Conservation (phyloP, 2,329 filamentous ascomycete species). For the Trichoderma atrobrunneum region DNA sequence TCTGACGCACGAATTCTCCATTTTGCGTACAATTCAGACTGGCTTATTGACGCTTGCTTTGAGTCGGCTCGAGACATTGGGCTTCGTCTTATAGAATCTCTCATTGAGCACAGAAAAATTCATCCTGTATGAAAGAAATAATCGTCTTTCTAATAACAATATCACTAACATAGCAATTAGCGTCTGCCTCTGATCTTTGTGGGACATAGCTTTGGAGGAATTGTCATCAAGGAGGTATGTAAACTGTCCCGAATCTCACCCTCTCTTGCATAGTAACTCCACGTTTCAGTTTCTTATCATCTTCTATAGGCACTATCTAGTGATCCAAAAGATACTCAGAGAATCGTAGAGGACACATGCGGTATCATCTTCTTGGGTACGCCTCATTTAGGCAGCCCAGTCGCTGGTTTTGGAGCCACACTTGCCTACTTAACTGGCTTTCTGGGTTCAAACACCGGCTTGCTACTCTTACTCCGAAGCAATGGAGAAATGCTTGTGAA, state of each 20-base stretch:
- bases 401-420: slow-evolving; percentile 9
- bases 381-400: slow-evolving; percentile 20
- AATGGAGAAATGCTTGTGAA: slow-evolving; percentile 8
- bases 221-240: slow-evolving; percentile 23
- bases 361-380: slow-evolving; percentile 25
- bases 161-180: not conserved
- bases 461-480: slow-evolving; percentile 18
- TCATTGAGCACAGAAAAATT: not conserved
- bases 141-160: rapidly evolving
- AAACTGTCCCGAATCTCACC: too few relatives aligned
- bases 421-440: slow-evolving; percentile 16
- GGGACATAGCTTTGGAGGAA: slow-evolving; percentile 25
- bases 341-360: slow-evolving; percentile 17
- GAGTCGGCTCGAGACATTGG: not conserved
- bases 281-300: not conserved
- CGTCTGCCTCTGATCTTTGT: slow-evolving; percentile 24
- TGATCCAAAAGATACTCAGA: not conserved
- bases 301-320: not conserved
- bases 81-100: not conserved
- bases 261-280: too few relatives aligned
- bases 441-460: slow-evolving; percentile 19
- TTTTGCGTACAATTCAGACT: slow-evolving; percentile 25
- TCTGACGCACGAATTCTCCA: slow-evolving; percentile 23
- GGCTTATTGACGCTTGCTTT: slow-evolving; percentile 22
- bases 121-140: not conserved